Percentiles rank a stretch among this genome's conserved stretches.
Conservation (phyloP, 164 flowering plant species). For the Magnolia officinalis region DNA sequence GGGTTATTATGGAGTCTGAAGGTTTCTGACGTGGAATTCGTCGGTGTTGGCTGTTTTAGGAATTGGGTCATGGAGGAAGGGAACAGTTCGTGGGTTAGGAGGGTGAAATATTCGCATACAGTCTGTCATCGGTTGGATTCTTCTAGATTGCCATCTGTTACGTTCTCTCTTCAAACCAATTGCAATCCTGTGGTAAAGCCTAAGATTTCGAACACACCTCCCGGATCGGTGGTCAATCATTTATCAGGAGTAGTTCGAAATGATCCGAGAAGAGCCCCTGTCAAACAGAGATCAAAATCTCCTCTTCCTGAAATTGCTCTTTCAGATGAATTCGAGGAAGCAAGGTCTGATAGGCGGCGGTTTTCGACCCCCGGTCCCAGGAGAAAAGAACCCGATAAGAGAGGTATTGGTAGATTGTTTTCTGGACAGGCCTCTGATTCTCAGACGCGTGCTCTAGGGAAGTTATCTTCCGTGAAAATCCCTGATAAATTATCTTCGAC, state of each 20-base stretch:
- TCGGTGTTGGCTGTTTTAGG: background rate
- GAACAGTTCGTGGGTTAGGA: constrained; percentile 71
- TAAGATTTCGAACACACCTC: constrained; percentile 16
- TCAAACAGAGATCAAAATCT: constrained; percentile 57
- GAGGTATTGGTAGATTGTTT: constrained; percentile 26
- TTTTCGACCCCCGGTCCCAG: constrained; percentile 65
- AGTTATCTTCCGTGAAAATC: constrained; percentile 38
- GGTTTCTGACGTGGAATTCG: background rate
- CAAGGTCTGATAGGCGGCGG: constrained; percentile 47
- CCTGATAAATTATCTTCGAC: constrained; percentile 37
- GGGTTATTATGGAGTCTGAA: background rate
- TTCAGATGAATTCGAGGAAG: constrained; percentile 72
- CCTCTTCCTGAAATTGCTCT: constrained; percentile 49
- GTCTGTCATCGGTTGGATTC: constrained; percentile 60
- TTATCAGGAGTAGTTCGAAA: constrained; percentile 3
- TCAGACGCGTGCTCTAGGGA: constrained; percentile 25
- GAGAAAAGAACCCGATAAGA: constrained; percentile 41
- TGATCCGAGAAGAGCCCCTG: constrained; percentile 9
- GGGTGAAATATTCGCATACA: constrained; percentile 71
- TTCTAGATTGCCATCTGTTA: constrained; percentile 29
- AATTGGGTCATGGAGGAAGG: constrained; percentile 48
- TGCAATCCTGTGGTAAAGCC: constrained; percentile 28
- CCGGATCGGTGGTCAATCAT: constrained; percentile 13
- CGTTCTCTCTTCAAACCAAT: constrained; percentile 26
- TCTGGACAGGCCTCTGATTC: constrained; percentile 24